Evolutionary conservation across 768 basidiomycete species (phyloP).

Genomic region (Artomyces pyxidatus): DNA sequence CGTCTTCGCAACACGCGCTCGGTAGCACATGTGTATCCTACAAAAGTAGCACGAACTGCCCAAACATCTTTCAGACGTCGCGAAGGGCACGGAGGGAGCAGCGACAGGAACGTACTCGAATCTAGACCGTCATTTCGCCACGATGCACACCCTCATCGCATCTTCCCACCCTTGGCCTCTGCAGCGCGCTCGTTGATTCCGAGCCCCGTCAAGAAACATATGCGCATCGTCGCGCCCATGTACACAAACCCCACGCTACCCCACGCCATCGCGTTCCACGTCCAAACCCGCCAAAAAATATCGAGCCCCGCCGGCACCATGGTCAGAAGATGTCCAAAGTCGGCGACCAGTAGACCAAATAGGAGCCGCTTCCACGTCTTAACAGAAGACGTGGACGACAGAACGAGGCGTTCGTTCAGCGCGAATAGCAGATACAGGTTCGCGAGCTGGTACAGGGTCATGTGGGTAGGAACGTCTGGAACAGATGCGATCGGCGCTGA

Average conservation of each 20-base stretch:
- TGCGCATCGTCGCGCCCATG: slow-evolving; percentile 35
- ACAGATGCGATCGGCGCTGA: not conserved
- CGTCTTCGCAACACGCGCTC: too few relatives aligned
- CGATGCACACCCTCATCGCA: not conserved
- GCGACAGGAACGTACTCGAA: too few relatives aligned
- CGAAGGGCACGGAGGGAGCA: too few relatives aligned
- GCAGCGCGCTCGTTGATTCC: slow-evolving; percentile 19
- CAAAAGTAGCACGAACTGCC: too few relatives aligned
- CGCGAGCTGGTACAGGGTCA: slow-evolving; percentile 38
- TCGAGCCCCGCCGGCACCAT: slow-evolving; percentile 35
- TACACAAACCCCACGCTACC: slow-evolving; percentile 49
- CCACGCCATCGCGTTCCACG: slow-evolving; percentile 48
- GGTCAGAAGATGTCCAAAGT: slow-evolving; percentile 39
- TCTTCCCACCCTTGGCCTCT: not conserved
- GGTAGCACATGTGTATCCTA: too few relatives aligned
- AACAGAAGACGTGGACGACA: slow-evolving; percentile 33
- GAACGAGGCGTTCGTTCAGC: slow-evolving; percentile 40
- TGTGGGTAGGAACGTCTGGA: slow-evolving; percentile 25
- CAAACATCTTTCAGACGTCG: too few relatives aligned
- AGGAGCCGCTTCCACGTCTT: slow-evolving; percentile 37
- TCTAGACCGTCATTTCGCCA: too few relatives aligned
- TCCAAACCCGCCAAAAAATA: slow-evolving; percentile 36
- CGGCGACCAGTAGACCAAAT: slow-evolving; percentile 37
- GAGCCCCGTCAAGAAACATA: slow-evolving; percentile 31
- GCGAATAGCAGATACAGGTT: slow-evolving; percentile 47